Evolutionary conservation across 2,329 filamentous ascomycete genomes (phyloP), one percentile per base, ranked within the genome.

Genomic region (Aureobasidium sp.): DNA sequence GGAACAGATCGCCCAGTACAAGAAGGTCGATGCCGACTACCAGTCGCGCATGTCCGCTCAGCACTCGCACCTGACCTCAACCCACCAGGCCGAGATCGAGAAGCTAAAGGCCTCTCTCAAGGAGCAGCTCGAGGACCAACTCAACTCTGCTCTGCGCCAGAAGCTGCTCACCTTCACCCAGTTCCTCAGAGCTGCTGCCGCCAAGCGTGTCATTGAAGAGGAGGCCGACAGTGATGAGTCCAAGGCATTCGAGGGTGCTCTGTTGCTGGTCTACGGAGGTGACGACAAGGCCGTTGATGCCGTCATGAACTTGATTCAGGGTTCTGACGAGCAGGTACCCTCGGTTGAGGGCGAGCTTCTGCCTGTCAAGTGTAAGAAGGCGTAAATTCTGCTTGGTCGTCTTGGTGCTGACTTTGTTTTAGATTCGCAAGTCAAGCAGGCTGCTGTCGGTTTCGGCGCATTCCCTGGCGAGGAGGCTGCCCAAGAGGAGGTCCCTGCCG

Each of bases 131-230:
- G 74, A 75, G 31, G 72, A 79, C 48, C 72, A 79, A 58, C 73
- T 75, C 57, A 72, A 81, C 66, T 78, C 78, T 66, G 74, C 77
- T 41, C 74, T 83, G 64, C 79, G 85, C 68, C 80, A 85, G 67
- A 85, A 84, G 71, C 78, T 94, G 44, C 78, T 92, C 52, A 79
- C 85, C 29, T 78, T 94, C 66, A 90, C 89, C 5, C 88, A 91
- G 72, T 95, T 94, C 79, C 78, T 94, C 66, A 85, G 88, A 67
- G 82, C 91, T 41, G 90, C 90, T 64, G 90, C 90, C 63, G 86
- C 89, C 68, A 82, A 84, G 73, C 85, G 90, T 67, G 84, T 89
- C 68, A 81, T 84, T 22, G 87, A 90, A 70, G 88, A 86, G 64
- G 80, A 89, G 66, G 66, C 68, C 29, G 82, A 88, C 68, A 81